Base-by-base conservation (phyloP, 176 grass and related monocot species). In the Oropetium thomaeum region DNA sequence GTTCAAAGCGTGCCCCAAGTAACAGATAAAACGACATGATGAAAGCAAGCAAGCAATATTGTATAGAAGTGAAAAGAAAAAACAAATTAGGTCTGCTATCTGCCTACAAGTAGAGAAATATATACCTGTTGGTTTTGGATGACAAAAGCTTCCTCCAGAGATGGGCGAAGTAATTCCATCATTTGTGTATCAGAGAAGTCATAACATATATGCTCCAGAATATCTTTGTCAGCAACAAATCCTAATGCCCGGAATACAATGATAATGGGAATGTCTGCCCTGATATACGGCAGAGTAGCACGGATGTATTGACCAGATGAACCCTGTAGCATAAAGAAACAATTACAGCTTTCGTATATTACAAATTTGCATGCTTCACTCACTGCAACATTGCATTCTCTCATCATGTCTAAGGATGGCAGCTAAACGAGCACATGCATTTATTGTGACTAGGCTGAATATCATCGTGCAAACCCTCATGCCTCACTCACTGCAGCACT, bases 181-280 rank as follows among this genome's bases (percentile, higher is more conserved):
- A 99, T 99, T 88, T 99, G 91, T 55, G 91, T 90, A 85, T 99
- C 96, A 51, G 86, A 86, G 39, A 99, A 99, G 66, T 95, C 96
- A 45, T 99, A 99, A 77, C 96, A 99, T 79, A 99, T 99, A 67
- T 99, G 96, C 67, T 99, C 96, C 8, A 99, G 67, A 39, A 99
- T 99, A 89, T 99, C 96, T 90, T 99, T 99, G 75, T 99, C 96
- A 34, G 96, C 96, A 82, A 99, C 96, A 88, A 99, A 99, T 70
- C 96, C 96, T 76, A 99, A 81, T 84, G 96, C 96, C 67, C 96
- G 79, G 34, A 99, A 99, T 37, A 99, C 92, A 62, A 99, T 95
- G 65, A 99, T 95, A 82, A 99, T 99, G 39, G 96, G 96, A 57
- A 99, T 92, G 66, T 99, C 91, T 47, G 96, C 89, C 40, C 91